These are phyloP conservation scores for Dactylellina leptospora DNA, from an alignment of 2,329 filamentous ascomycete species.

Conservation along the genomic window DNA sequence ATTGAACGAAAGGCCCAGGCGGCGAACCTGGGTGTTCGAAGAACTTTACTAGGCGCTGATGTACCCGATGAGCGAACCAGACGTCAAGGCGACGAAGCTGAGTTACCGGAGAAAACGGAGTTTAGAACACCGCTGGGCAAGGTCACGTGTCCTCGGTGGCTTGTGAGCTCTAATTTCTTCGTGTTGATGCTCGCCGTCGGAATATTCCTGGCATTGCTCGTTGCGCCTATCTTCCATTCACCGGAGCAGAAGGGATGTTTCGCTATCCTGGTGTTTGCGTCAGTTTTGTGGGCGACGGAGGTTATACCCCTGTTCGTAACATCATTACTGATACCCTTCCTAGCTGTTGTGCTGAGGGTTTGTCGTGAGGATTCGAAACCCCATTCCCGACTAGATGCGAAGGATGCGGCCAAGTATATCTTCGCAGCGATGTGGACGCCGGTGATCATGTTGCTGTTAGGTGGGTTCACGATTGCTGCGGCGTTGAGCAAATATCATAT, in stretches of 20 bases:
- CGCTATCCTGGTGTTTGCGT: slow-evolving; percentile 91
- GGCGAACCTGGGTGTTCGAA: slow-evolving; percentile 81
- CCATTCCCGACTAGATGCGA: slow-evolving; percentile 76
- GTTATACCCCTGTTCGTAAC: slow-evolving; percentile 97
- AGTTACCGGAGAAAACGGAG: slow-evolving; percentile 70
- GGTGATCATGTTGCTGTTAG: slow-evolving; percentile 96
- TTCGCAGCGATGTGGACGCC: slow-evolving; percentile 99
- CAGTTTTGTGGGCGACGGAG: slow-evolving; percentile 95
- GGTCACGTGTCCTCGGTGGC: slow-evolving; percentile 79
- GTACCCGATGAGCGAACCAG: slow-evolving; percentile 74
- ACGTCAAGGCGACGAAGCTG: slow-evolving; percentile 84
- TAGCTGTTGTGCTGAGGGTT: slow-evolving; percentile 85
- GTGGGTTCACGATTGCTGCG: slow-evolving; percentile 94
- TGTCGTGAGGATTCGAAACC: slow-evolving; percentile 77
- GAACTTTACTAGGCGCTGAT: slow-evolving; percentile 76
- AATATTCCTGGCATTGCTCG: slow-evolving; percentile 77
- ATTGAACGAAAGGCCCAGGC: slow-evolving; percentile 95
- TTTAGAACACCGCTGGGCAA: slow-evolving; percentile 81
- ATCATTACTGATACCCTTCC: slow-evolving; percentile 89
- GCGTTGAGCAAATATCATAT: slow-evolving; percentile 97
- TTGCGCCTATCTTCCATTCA: slow-evolving; percentile 81
- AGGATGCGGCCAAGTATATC: slow-evolving; percentile 81
- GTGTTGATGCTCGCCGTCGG: slow-evolving; percentile 75
- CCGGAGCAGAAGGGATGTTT: slow-evolving; percentile 95
- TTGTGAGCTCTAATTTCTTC: slow-evolving; percentile 82